These are phyloP conservation scores for Zangia roseola DNA, from an alignment of 768 basidiomycete species.

Conservation along the genomic window DNA sequence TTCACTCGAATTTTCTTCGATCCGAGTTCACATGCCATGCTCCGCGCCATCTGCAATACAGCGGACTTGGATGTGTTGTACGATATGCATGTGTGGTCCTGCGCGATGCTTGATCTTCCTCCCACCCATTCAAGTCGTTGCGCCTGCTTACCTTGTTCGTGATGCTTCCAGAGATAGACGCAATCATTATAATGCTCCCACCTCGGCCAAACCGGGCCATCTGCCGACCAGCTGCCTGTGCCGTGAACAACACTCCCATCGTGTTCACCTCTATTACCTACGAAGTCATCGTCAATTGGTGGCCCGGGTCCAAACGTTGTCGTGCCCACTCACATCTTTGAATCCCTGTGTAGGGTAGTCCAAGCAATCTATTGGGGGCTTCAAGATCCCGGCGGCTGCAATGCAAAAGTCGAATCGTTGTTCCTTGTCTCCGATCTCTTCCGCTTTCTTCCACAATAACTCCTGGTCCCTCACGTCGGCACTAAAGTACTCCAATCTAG, in stretches of 20 bases:
- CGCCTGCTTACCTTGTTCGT: slow-evolving; percentile 57
- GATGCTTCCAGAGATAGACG: slow-evolving; percentile 64
- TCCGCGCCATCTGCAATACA: slow-evolving; percentile 77
- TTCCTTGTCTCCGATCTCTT: slow-evolving; percentile 64
- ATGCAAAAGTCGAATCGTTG: slow-evolving; percentile 75
- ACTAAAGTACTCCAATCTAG: slow-evolving; percentile 58
- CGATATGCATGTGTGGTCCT: slow-evolving; percentile 75
- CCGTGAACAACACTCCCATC: slow-evolving; percentile 57
- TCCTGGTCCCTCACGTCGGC: slow-evolving; percentile 67
- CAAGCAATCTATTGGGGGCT: slow-evolving; percentile 57
- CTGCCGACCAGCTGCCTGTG: too few species aligned
- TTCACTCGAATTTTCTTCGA: slow-evolving; percentile 68
- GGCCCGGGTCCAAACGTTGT: too few species aligned
- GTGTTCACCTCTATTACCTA: slow-evolving; percentile 68
- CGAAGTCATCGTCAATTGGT: neutral
- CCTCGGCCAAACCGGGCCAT: slow-evolving; percentile 48
- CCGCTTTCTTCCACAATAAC: slow-evolving; percentile 52
- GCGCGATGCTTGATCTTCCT: neutral
- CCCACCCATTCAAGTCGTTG: neutral
- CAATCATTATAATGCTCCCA: slow-evolving; percentile 60
- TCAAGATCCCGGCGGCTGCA: slow-evolving; percentile 75
- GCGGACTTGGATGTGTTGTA: slow-evolving; percentile 80
- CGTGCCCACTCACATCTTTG: slow-evolving; percentile 54
- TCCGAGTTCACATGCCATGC: slow-evolving; percentile 81
- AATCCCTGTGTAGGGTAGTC: slow-evolving; percentile 67